Evolutionary conservation across 2,329 filamentous ascomycete species (phyloP), one percentile per base, ranked within the genome.

Genomic region (Elsinoe batatas): DNA sequence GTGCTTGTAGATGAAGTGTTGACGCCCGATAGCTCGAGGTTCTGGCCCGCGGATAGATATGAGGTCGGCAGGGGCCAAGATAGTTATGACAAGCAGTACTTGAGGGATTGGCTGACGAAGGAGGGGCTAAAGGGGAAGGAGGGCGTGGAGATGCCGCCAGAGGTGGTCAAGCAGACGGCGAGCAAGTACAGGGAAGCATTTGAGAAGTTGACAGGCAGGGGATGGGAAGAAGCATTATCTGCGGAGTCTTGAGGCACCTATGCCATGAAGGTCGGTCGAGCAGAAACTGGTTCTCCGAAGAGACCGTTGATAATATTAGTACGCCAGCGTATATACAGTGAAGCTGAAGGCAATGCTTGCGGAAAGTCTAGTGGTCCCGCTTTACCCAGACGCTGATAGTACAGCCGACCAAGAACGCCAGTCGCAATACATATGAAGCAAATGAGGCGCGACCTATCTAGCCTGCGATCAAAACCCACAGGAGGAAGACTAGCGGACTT

Each of bases 1-100:
- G 80, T 90, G 35, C 75, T 91, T 53, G 82, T 90, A 3, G 89
- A 95, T 66, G 89, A 95, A 73, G 88, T 94, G 18, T 74, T 95
- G 58, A 94, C 89, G 6, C 89, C 90, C 2, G 76, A 78, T 60
- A 74, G 69, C 61, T 91, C 86, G 51, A 81, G 91, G 13, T 95
- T 95, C 77, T 97, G 91, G 91, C 83, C 84, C 0, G 81, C 79
- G 60, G 82, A 82, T 42, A 77, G 77, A 44, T 94, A 91, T 67
- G 78, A 83, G 66, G 71, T 87, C 15, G 90, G 91, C 1, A 77
- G 77, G 59, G 79, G 85, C 56, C 89, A 94, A 74, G 79, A 85
- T 55, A 93, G 87, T 71, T 93, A 91, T 62, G 91, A 96, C 68
- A 96, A 96, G 65, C 68, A 76, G 64, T 76, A 69, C 64, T 69